Evolutionary conservation across 2,329 filamentous ascomycete genomes (phyloP), one percentile per base, ranked within the genome.

Genomic region (Lithohypha guttulata): DNA sequence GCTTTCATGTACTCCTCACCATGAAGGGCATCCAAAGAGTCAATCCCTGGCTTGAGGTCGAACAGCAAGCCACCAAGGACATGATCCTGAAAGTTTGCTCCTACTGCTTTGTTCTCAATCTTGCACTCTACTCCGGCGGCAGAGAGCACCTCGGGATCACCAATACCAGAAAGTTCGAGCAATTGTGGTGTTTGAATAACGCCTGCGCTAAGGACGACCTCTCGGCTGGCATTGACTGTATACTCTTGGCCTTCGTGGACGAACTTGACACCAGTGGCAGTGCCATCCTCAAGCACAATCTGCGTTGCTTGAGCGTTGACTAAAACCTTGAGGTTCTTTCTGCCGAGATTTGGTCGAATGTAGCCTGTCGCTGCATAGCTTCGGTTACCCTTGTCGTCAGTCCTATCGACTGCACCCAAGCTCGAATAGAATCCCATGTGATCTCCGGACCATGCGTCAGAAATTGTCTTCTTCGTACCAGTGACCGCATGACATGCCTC

Each of bases 131-230:
- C 59, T 0, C 60, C 61, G 1, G 60, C 60, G 0, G 50, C 51
- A 7, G 53, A 45, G 2, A 72, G 57, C 2, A 69, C 50, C 0
- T 55, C 53, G 0, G 59, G 55, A 31, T 64, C 61, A 2, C 77
- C 76, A 17, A 81, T 64, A 0, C 76, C 76, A 0, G 74, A 78
- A 2, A 77, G 60, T 46, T 80, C 75, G 11, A 72, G 66, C 13
- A 75, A 61, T 55, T 70, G 72, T 2, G 68, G 77, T 11, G 69
- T 74, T 50, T 69, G 68, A 28, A 71, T 59, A 14, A 68, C 67
- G 0, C 77, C 77, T 0, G 73, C 73, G 2, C 68, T 69, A 3
- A 81, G 55, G 23, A 81, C 64, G 9, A 79, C 66, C 46, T 80
- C 76, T 31, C 54, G 51, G 9, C 42, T 53, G 44, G 51, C 58